These are phyloP conservation scores for Epipyxis sp. DNA, from an alignment of 108 stramenopile species.

Conservation along the genomic window DNA sequence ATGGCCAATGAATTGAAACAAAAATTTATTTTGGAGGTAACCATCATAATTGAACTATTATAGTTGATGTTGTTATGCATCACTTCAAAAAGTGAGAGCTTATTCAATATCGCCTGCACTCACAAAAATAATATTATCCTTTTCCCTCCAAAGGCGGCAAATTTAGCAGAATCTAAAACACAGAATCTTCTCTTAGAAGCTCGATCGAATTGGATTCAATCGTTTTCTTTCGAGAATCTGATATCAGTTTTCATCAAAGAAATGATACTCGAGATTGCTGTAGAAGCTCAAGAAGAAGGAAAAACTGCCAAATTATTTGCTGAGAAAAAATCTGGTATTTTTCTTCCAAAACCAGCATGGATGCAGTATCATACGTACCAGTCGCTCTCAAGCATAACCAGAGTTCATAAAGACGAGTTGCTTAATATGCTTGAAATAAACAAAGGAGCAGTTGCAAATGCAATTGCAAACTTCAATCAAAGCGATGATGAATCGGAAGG, in stretches of 20 bases:
- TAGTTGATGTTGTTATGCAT: too few species aligned
- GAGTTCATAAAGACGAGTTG: neutral
- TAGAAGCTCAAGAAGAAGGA: neutral
- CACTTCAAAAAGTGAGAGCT: too few species aligned
- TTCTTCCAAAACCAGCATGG: neutral
- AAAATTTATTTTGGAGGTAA: neutral
- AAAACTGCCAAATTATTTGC: neutral
- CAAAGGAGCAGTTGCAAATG: neutral
- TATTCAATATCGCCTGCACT: too few species aligned
- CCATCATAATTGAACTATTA: too few species aligned
- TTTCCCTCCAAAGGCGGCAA: too few species aligned
- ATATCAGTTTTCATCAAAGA: neutral
- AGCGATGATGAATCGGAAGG: neutral
- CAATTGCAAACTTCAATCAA: neutral
- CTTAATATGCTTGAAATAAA: neutral
- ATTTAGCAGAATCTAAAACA: neutral
- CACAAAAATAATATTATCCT: too few species aligned
- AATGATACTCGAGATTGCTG: slow-evolving; percentile 1
- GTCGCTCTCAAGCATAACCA: neutral
- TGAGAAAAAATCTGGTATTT: slow-evolving; percentile 14
- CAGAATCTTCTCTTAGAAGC: neutral
- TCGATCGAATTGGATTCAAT: neutral
- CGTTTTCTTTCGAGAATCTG: neutral
- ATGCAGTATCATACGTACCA: slow-evolving; percentile 26
- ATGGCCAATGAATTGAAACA: neutral